phyloP scores from a whole-genome alignment of 371 early-diverging fungal species.

The Actinomortierella wolfii region DNA sequence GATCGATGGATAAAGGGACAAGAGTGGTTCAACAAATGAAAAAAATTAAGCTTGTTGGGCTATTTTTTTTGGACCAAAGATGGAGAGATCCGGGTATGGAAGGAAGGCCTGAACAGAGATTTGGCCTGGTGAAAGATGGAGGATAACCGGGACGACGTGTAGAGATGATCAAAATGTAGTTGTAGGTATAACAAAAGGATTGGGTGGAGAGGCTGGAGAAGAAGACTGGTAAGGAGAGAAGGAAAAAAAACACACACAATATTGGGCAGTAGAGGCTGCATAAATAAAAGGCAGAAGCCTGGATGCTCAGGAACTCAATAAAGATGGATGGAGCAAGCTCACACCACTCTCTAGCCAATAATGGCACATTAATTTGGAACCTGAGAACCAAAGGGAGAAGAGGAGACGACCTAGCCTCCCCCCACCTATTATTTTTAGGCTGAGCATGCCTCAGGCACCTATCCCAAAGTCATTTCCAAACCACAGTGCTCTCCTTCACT shows the following conservation, averaged over 20 bases:
- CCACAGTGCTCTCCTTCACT: no score
- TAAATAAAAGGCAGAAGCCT: background rate
- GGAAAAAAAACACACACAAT: background rate
- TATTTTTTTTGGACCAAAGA: no score
- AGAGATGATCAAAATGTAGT: background rate
- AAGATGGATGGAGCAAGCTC: background rate
- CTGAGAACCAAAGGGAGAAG: no score
- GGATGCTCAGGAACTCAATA: background rate
- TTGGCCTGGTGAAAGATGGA: background rate
- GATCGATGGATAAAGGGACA: background rate
- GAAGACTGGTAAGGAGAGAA: constrained; percentile 2
- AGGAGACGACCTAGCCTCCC: no score
- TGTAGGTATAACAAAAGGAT: background rate
- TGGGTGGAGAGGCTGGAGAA: background rate
- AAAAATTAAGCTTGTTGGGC: no score
- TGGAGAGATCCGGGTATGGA: no score
- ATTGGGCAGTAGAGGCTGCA: background rate
- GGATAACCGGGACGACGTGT: background rate
- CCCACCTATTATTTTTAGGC: no score
- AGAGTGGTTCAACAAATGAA: no score
- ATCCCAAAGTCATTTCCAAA: no score
- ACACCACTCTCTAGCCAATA: background rate
- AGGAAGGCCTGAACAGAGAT: background rate
- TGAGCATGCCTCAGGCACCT: no score
- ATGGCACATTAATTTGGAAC: no score